Conservation (phyloP, 441 rosid genomes). For the Erodium chrysanthum region DNA sequence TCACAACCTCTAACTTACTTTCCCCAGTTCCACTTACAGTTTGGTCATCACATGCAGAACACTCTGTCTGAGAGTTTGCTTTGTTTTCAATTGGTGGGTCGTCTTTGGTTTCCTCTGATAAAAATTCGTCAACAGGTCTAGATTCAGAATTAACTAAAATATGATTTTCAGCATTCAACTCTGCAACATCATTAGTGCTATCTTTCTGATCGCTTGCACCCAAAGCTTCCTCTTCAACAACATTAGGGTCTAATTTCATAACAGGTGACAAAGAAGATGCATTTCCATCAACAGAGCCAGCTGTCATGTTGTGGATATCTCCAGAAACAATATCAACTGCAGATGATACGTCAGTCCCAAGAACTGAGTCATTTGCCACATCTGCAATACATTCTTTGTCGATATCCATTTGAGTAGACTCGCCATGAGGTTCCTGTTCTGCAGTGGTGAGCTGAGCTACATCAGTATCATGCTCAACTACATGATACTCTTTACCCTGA, state of each 20-base stretch:
- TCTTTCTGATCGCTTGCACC: conserved; percentile 28
- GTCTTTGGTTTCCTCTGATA: conserved; percentile 34
- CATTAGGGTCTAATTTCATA: conserved; percentile 23
- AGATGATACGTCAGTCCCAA: conserved; percentile 21
- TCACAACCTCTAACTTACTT: conserved; percentile 18
- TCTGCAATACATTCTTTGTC: conserved; percentile 32
- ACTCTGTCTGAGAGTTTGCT: conserved; percentile 26
- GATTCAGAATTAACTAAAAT: conserved; percentile 35
- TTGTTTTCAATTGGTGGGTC: conserved; percentile 29
- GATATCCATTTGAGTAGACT: conserved; percentile 36
- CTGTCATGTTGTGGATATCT: conserved; percentile 19
- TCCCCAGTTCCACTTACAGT: conserved; percentile 26
- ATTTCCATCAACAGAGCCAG: no score
- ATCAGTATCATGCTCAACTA: conserved; percentile 18
- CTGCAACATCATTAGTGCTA: conserved; percentile 28
- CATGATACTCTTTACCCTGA: conserved; percentile 5
- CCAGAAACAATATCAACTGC: conserved; percentile 18
- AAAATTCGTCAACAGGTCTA: conserved; percentile 29
- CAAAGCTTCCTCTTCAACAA: conserved; percentile 25
- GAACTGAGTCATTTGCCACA: conserved; percentile 26
- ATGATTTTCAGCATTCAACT: conserved; percentile 24
- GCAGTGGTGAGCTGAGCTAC: conserved; percentile 17
- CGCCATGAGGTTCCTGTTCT: conserved; percentile 35
- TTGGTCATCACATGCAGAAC: conserved; percentile 30
- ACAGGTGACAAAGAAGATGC: conserved; percentile 21